Base-by-base conservation (phyloP, 139 green algal genomes). In the Coccomyxa sp. region DNA sequence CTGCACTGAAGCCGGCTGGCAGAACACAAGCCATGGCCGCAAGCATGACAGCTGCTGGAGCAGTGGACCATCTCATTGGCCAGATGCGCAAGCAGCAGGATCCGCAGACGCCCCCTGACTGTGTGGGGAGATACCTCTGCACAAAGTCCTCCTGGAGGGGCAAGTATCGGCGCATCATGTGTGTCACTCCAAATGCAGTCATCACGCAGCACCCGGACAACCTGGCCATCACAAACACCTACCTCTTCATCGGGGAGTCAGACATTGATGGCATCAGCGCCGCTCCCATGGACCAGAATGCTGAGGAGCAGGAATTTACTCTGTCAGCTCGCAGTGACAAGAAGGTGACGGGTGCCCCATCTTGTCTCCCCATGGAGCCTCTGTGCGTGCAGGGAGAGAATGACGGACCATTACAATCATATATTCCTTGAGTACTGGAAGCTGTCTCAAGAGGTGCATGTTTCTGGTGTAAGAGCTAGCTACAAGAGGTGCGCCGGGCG, bases 91-190 rank as follows among this genome's bases (percentile, higher is more conserved):
- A 31, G 38, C 58, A 54, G 6, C 31, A 78, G 74, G 74, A 41
- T 4, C 50, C 74, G 2, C 55, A 76, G 58, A 75, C 34, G 22
- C 81, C 77, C 31, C 74, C 79, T 0, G 76, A 89, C 41, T 85
- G 74, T 37, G 39, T 95, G 3, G 82, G 72, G 0, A 87, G 94
- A 27, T 98, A 91, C 75, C 69, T 92, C 10, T 89, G 89, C 38
- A 93, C 85, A 22, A 98, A 98, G 83, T 80, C 88, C 71, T 90
- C 85, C 6, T 98, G 94, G 94, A 78, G 91, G 0, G 93, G 93
- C 14, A 78, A 81, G 77, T 50, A 97, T 95, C 78, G 84, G n/a
- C 86, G 94, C 22, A 78, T 98, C 27, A 76, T 98, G 31, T 90
- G 83, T 75, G 83, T 98, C 50, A 93, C 90, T 39, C 82, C 88